Evolutionary conservation across 805 yeast genomes (phyloP), one percentile per base, ranked within the genome.

Genomic region (Metschnikowia dekortorum): DNA sequence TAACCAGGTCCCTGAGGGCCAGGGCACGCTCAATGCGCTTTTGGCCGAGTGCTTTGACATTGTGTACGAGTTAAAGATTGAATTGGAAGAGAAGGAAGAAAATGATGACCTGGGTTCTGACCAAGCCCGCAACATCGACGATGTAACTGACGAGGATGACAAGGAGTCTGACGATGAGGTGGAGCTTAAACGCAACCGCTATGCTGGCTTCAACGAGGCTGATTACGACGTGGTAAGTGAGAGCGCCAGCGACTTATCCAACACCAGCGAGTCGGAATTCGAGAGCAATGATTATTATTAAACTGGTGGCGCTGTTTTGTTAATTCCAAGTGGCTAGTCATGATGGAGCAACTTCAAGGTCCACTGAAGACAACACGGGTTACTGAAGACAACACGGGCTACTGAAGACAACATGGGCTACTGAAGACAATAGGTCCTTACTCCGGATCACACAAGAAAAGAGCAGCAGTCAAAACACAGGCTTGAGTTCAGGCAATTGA

Each of bases 1-100:
- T 53, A 88, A 83, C 46, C 87, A 89, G 55, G 86, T 94, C 39
- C 99, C 99, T 2, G 98, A 94, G 65, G 99, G 99, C 10, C 99
- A 94, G 69, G 99, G 97, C 6, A 83, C 96, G n/a, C 74, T 94
- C 55, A 90, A 84, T 66, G 96, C 96, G 0, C 70, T 92, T 50
- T 73, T 92, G 46, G 94, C 96, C 3, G 97, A 91, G 65, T 92
- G 98, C 67, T 94, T 89, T 65, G 99, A 94, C 66, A 85, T 92
- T 51, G 77, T 88, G 43, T 94, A 92, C 63, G 99, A 94, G 70
- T 75, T 94, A 66, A 87, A 89, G 63, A 84, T 88, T 34, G 96
- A 90, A 63, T 79, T 87, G 47, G 90, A 87, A 59, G 91, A 85
- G 53, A 74, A 74, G 53, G 82, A 79, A 52, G 70, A 65, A 33